Conservation (phyloP, 371 early-diverging fungal species). For the Vittaforma corneae region DNA sequence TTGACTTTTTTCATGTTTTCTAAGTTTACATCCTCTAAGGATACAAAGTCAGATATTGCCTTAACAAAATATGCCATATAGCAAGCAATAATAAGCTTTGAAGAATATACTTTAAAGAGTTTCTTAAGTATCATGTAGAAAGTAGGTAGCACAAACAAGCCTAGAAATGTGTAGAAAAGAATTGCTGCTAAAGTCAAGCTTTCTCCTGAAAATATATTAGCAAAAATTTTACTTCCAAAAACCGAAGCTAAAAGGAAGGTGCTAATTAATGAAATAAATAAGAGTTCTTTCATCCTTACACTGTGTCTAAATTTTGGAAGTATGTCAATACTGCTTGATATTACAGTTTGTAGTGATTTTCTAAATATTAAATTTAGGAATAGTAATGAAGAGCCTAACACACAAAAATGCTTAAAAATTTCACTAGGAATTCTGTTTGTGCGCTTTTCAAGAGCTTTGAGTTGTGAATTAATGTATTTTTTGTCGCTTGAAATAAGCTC, state of each 20-base stretch:
- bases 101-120: slow-evolving; percentile 36
- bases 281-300: not conserved
- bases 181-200: not conserved
- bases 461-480: not conserved
- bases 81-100: slow-evolving; percentile 45
- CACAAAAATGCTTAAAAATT: not conserved
- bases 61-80: slow-evolving; percentile 46
- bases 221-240: not conserved
- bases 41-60: slow-evolving; percentile 39
- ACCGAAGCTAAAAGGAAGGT: not conserved
- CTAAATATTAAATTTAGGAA: not conserved
- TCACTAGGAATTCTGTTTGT: not conserved
- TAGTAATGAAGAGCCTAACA: not conserved
- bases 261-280: not conserved
- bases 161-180: not conserved
- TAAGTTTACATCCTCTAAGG: slow-evolving; percentile 37
- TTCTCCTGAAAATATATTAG: not conserved
- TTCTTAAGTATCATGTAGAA: slow-evolving; percentile 11
- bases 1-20: slow-evolving; percentile 36
- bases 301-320: not conserved
- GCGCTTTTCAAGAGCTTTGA: not conserved
- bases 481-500: not conserved
- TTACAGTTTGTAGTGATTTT: not conserved
- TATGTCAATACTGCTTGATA: not conserved
- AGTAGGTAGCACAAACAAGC: slow-evolving; percentile 1